A percentile compares a stretch with the other conserved stretches of the same genome.
phyloP scores from a whole-genome alignment of 2,329 filamentous ascomycete species.

The Cryphonectria japonica region DNA sequence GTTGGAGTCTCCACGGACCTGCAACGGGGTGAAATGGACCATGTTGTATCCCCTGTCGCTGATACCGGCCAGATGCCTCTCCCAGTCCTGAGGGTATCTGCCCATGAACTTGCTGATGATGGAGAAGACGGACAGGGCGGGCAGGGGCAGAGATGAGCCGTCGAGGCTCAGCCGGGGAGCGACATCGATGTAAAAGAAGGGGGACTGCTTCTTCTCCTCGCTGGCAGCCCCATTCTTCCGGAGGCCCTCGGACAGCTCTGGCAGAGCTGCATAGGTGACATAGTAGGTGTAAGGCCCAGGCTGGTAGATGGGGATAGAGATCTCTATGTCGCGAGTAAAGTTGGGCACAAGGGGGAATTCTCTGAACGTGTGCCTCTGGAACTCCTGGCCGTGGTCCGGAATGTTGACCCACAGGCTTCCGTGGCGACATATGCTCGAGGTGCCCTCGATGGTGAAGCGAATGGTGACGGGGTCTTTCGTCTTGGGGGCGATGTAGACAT shows the following conservation, averaged over 20 bases:
- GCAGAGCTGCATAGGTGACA: constrained; percentile 86
- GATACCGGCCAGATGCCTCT: constrained; percentile 85
- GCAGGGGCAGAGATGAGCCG: constrained; percentile 74
- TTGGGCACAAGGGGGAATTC: constrained; percentile 89
- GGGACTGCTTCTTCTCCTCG: constrained; percentile 67
- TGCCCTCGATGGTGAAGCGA: constrained; percentile 90
- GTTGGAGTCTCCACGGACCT: constrained; percentile 85
- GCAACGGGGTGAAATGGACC: constrained; percentile 96
- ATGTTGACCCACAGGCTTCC: constrained; percentile 98
- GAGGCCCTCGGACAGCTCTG: constrained; percentile 68
- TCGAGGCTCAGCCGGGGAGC: constrained; percentile 79
- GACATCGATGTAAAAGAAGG: constrained; percentile 91
- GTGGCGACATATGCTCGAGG: constrained; percentile 91
- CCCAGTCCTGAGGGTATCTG: constrained; percentile 85
- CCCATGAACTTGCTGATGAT: constrained; percentile 99
- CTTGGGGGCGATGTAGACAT: constrained; percentile 84
- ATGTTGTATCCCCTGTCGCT: constrained; percentile 95
- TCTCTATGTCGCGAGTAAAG: constrained; percentile 89
- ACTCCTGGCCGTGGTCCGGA: constrained; percentile 74
- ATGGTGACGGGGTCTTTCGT: constrained; percentile 76
- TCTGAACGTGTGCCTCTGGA: constrained; percentile 77
- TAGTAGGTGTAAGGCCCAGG: constrained; percentile 94
- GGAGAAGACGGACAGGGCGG: constrained; percentile 89
- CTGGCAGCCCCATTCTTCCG: constrained; percentile 48
- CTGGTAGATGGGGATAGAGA: constrained; percentile 81